Conservation (phyloP, 805 yeast genomes). For the Vanderwaltozyma tropicalis region DNA sequence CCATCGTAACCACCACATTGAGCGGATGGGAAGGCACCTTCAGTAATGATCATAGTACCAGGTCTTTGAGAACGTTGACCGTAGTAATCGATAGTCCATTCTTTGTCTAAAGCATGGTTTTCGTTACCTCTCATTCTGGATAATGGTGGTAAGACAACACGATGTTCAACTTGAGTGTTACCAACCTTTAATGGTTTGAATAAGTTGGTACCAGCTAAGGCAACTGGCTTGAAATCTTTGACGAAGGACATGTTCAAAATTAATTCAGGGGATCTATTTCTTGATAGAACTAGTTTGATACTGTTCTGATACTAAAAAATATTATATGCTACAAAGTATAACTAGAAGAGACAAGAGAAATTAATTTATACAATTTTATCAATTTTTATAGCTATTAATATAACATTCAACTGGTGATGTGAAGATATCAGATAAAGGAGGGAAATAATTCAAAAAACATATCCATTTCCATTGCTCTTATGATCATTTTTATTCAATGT, state of each 20-base stretch:
- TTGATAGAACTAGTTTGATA: neutral
- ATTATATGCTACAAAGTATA: no score
- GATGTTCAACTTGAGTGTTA: conserved; percentile 26
- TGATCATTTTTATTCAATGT: conserved; percentile 1
- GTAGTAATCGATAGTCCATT: conserved; percentile 44
- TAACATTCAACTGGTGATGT: no score
- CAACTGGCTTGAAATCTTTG: conserved; percentile 19
- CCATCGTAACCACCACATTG: conserved; percentile 34
- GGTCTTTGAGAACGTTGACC: conserved; percentile 42
- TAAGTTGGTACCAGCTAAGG: conserved; percentile 28
- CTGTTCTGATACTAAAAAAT: no score
- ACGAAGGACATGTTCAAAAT: conserved; percentile 7
- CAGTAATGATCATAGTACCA: conserved; percentile 52
- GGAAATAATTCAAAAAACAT: no score
- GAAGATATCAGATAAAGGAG: no score
- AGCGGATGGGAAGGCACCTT: conserved; percentile 44
- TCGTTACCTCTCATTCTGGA: conserved; percentile 34
- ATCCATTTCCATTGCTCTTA: conserved; percentile 1
- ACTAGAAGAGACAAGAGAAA: no score
- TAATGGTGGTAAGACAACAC: conserved; percentile 37
- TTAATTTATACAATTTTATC: no score
- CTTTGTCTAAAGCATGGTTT: conserved; percentile 34
- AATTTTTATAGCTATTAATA: no score
- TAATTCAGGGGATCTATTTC: neutral
- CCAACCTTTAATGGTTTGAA: conserved; percentile 40